Evolutionary conservation across 2,329 filamentous ascomycete species (phyloP), one percentile per base, ranked within the genome.

Genomic region (Tolypocladium guangdongense): DNA sequence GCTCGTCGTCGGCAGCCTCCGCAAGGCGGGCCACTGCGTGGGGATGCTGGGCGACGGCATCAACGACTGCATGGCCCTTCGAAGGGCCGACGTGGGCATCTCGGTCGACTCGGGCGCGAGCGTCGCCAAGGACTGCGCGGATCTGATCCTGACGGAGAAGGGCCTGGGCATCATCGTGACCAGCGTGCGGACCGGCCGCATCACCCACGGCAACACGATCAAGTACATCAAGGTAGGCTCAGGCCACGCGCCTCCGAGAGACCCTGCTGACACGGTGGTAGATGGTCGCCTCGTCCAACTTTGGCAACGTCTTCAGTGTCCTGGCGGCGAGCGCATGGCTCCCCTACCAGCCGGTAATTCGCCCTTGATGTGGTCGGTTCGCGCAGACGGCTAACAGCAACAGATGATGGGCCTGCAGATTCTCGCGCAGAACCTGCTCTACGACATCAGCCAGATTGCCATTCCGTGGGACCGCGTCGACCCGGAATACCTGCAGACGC

Each of bases 261-360:
- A n/a, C n/a, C n/a, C n/a, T 2, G 43, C 27, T 46, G 32, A 46
- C 36, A 2, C 18, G 2, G 18, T 10, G 18, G 27, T 24, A 58
- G 61, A 65, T 65, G 63, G 63, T 64, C 11, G 55, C 62, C 10
- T 65, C 63, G 1, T 64, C 62, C 56, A 65, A 65, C 53, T 63
- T 65, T 51, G 63, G 63, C 35, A 65, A 65, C 39, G 63, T 65
- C 14, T 64, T 65, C 37, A 64, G 62, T 37, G 60, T 64, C 38
- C 53, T 65, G 7, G 56, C 60, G 0, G 63, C 63, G 2, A 63
- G 63, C 30, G 59, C 63, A 1, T 65, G 63, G 63, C 58, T 65
- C 1, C 63, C 61, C 2, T 65, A 60, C 47, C 60, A 60, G n/a
- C 59, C 58, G 30, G 52, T 54, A 55, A 2, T 52, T 48, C 20